Percentiles rank a stretch among this genome's conserved stretches.
Conservation (phyloP, 2,329 filamentous ascomycete genomes). For the Pseudogymnoascus sp. region DNA sequence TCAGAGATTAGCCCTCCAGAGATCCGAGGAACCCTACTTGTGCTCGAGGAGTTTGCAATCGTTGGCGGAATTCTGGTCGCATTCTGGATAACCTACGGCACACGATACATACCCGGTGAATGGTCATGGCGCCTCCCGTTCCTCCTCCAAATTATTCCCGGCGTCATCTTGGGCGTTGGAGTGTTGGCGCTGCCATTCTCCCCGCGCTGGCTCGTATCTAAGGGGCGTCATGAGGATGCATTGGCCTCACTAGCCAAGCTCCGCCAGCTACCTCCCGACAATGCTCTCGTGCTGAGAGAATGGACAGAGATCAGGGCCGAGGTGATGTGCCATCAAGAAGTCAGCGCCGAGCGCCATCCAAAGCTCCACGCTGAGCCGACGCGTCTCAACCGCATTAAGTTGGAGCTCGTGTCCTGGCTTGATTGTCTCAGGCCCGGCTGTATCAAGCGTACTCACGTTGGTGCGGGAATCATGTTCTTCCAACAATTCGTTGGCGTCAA, state of each 20-base stretch:
- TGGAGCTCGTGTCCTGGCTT: conserved; percentile 42
- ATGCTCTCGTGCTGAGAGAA: conserved; percentile 45
- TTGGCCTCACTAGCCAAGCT: conserved; percentile 41
- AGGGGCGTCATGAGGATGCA: conserved; percentile 41
- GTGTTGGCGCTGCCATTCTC: conserved; percentile 45
- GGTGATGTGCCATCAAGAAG: conserved; percentile 43
- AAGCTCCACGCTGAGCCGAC: conserved; percentile 28
- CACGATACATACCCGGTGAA: conserved; percentile 29
- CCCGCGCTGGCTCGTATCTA: conserved; percentile 46
- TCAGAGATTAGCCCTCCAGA: conserved; percentile 42
- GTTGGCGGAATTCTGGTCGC: conserved; percentile 37
- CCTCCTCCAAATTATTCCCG: conserved; percentile 24
- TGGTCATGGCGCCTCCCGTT: conserved; percentile 31
- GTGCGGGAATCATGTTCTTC: conserved; percentile 49
- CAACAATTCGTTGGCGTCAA: conserved; percentile 50
- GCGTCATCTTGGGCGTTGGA: conserved; percentile 30
- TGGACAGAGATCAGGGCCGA: conserved; percentile 45
- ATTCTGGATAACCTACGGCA: conserved; percentile 39
- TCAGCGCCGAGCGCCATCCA: conserved; percentile 35
- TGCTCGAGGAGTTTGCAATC: conserved; percentile 31
- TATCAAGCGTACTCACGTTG: conserved; percentile 44
- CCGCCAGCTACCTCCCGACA: conserved; percentile 40
- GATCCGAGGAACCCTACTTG: conserved; percentile 17
- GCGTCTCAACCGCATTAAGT: conserved; percentile 32
- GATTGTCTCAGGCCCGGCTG: conserved; percentile 45